Conservation (phyloP, 2,329 filamentous ascomycete genomes). For the Calonectria naviculata region DNA sequence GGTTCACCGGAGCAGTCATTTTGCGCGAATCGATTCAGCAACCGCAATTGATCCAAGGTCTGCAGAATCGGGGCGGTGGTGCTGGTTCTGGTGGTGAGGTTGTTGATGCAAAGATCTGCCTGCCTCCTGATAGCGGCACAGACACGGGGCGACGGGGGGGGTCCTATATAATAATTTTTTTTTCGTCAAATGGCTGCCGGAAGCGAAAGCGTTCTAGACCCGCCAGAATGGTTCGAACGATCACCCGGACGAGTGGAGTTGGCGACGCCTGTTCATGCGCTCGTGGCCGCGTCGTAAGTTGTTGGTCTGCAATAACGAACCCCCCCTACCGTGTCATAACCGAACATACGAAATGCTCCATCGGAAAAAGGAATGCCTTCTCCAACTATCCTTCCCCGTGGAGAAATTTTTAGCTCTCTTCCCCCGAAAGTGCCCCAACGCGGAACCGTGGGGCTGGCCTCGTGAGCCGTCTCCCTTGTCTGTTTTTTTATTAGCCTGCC, state of each 20-base stretch:
- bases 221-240: constrained; percentile 13
- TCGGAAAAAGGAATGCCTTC: not conserved
- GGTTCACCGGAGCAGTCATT: constrained; percentile 12
- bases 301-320: not conserved
- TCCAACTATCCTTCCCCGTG: constrained; percentile 16
- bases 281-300: constrained; percentile 14
- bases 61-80: not conserved
- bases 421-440: not conserved
- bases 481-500: not conserved
- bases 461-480: constrained; percentile 9
- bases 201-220: constrained; percentile 15
- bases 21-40: not conserved
- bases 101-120: not conserved
- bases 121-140: not conserved
- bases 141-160: constrained; percentile 7
- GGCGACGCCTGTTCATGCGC: not conserved
- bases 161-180: constrained; percentile 19
- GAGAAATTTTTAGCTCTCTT: constrained; percentile 23
- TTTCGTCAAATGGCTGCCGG: not conserved
- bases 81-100: not conserved
- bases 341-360: constrained; percentile 1
- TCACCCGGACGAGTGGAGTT: constrained; percentile 12
- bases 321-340: not conserved
- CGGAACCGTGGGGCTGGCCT: constrained; percentile 22
- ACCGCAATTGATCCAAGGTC: not conserved